A percentile compares a stretch with the other conserved stretches of the same genome.
These are phyloP conservation scores for Russula earlei DNA, from an alignment of 768 basidiomycete genomes.

Conservation along the genomic window DNA sequence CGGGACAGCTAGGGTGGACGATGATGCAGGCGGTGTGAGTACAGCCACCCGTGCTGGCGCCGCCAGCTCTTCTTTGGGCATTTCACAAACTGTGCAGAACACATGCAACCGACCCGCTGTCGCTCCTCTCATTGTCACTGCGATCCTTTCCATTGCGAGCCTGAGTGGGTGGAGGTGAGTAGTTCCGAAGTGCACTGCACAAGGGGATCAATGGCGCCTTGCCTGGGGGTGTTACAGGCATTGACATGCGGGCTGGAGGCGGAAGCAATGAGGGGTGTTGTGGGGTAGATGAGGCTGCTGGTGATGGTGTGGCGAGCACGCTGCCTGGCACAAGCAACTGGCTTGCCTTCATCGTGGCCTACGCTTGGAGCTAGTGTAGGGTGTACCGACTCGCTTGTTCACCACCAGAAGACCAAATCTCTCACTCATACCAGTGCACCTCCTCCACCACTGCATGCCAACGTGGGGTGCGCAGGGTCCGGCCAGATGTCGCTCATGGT, in stretches of 20 bases:
- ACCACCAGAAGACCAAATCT: background rate
- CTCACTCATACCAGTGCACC: background rate
- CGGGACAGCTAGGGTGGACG: too few species aligned
- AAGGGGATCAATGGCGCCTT: slow-evolving; percentile 36
- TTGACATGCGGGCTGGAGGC: background rate
- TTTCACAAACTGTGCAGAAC: slow-evolving; percentile 58
- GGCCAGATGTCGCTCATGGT: slow-evolving; percentile 45
- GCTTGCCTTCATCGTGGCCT: slow-evolving; percentile 1
- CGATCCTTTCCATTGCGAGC: background rate
- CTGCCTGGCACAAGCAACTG: background rate
- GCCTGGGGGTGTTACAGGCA: background rate
- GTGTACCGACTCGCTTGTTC: background rate
- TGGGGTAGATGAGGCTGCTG: too few species aligned
- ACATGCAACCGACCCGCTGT: slow-evolving; percentile 47
- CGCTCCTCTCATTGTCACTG: slow-evolving; percentile 24
- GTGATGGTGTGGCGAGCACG: too few species aligned
- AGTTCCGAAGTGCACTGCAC: slow-evolving; percentile 50
- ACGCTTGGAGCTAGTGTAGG: background rate
- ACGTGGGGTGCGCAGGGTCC: slow-evolving; percentile 6
- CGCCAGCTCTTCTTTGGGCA: too few species aligned
- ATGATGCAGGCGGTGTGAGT: slow-evolving; percentile 1
- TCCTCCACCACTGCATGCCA: slow-evolving; percentile 1
- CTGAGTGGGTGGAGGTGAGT: slow-evolving; percentile 9
- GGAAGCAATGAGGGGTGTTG: background rate
- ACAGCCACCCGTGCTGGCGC: slow-evolving; percentile 22